Base-by-base conservation (phyloP, 345 rosid species). In the Limnanthes douglasii region DNA sequence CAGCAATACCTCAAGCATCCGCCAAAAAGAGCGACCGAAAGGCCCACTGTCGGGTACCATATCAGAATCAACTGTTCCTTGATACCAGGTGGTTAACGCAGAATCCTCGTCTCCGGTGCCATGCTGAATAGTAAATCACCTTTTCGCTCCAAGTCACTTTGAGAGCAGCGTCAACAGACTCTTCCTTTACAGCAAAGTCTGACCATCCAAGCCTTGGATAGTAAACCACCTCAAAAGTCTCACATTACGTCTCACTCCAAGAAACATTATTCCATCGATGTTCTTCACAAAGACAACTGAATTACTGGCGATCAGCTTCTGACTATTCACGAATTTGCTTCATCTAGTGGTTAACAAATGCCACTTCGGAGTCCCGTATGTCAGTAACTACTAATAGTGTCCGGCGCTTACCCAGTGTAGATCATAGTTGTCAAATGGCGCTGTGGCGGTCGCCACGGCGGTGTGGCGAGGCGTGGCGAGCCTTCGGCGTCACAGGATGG, bases 291-390 rank as follows among this genome's bases (percentile, higher is more conserved):
- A 90, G 1, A 90, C 81, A 5, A 84, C 81, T 0, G 92, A 69
- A 46, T 90, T 95, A 0, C 95, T 92, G 2, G 98, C 92, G 32
- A 90, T 72, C 1, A 90, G 66, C 59, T 74, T 79, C 84, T 90
- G 83, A 4, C 17, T 27, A 35, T 90, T 90, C 3, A 90, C 94
- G 41, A 90, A 90, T 59, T 77, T 90, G 59, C 92, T 79, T 95
- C 98, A 90, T 6, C 95, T 95, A 4, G 95, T 84, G 34, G 95
- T 84, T 20, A 90, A 59, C 50, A 84, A 46, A 38, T 90, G 98
- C 8, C 95, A 56, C 25, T 92, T 72, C 2, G 95, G 98, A 8
- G 95, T 88, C 5, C 95, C 94, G 5, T n/a, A n/a, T n/a, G n/a
- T n/a, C n/a, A n/a, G n/a, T n/a, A n/a, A n/a, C n/a, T n/a, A n/a